These are phyloP conservation scores for Penicillium rolfsii DNA, from an alignment of 2,329 filamentous ascomycete species.

Conservation along the genomic window DNA sequence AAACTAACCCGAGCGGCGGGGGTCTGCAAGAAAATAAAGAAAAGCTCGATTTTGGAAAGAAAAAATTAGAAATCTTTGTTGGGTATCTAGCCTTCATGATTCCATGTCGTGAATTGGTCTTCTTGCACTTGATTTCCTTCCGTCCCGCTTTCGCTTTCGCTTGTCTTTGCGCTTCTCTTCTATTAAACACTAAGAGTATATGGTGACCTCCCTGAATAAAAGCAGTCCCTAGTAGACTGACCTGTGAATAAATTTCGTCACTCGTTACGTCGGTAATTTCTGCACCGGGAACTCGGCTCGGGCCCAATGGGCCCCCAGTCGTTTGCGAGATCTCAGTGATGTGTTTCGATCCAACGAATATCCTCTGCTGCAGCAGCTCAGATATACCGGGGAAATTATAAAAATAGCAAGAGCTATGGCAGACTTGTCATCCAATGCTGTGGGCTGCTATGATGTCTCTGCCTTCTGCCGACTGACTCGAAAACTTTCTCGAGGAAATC, in stretches of 20 bases:
- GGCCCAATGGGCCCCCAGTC: background rate
- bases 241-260: background rate
- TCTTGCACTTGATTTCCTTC: background rate
- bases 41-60: background rate
- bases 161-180: background rate
- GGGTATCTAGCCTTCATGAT: background rate
- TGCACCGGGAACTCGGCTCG: background rate
- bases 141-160: background rate
- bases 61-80: background rate
- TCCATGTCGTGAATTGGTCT: background rate
- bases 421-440: background rate
- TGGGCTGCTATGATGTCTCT: background rate
- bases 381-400: background rate
- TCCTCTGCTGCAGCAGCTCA: background rate
- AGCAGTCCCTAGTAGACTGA: background rate
- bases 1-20: conserved; percentile 21
- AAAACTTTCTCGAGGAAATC: background rate
- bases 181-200: conserved; percentile 1
- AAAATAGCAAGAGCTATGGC: background rate
- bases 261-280: background rate
- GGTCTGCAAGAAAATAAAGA: background rate
- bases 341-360: background rate
- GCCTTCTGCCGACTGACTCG: background rate
- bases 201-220: background rate
- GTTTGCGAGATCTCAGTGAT: background rate